A percentile compares a stretch with the other conserved stretches of the same genome.
These are phyloP conservation scores for Melanopsichium pennsylvanicum DNA, from an alignment of 1,284 basidiomycete genomes.

Conservation along the genomic window DNA sequence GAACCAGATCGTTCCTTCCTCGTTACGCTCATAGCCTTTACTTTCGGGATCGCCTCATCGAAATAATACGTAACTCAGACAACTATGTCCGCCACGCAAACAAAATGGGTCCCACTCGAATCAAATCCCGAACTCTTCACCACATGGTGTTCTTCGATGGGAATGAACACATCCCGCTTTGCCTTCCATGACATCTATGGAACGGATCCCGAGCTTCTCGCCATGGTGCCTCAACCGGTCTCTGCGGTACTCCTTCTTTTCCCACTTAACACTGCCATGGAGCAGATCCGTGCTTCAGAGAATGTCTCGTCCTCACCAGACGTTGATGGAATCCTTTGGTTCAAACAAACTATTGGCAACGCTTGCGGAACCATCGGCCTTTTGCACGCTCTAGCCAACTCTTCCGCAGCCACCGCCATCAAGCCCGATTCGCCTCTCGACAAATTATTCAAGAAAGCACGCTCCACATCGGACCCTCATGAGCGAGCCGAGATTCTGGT, in stretches of 20 bases:
- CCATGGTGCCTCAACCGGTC: slow-evolving; percentile 68
- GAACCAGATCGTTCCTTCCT: too few species aligned
- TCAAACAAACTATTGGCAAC: slow-evolving; percentile 66
- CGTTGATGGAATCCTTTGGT: slow-evolving; percentile 45
- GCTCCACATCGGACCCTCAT: slow-evolving; percentile 16
- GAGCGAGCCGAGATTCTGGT: slow-evolving; percentile 39
- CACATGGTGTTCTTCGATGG: slow-evolving; percentile 54
- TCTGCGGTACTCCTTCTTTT: slow-evolving; percentile 69
- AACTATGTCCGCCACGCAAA: slow-evolving; percentile 5
- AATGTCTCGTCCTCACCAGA: slow-evolving; percentile 23
- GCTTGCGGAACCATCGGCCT: slow-evolving; percentile 66
- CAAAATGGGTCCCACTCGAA: slow-evolving; percentile 64
- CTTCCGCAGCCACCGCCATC: slow-evolving; percentile 45
- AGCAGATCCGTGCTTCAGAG: slow-evolving; percentile 35
- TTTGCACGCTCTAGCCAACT: slow-evolving; percentile 62
- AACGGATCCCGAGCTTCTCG: slow-evolving; percentile 68
- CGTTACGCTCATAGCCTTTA: too few species aligned
- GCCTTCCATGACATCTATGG: slow-evolving; percentile 69
- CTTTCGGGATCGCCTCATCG: too few species aligned
- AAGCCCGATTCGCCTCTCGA: slow-evolving; percentile 44
- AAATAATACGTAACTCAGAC: not conserved
- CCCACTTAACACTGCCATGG: slow-evolving; percentile 66
- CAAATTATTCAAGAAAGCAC: slow-evolving; percentile 47
- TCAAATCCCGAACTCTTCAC: slow-evolving; percentile 65
- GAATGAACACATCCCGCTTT: slow-evolving; percentile 62